A percentile compares a stretch with the other conserved stretches of the same genome.
Conservation (phyloP, 495 filamentous ascomycete genomes). For the Neurospora cerealis region DNA sequence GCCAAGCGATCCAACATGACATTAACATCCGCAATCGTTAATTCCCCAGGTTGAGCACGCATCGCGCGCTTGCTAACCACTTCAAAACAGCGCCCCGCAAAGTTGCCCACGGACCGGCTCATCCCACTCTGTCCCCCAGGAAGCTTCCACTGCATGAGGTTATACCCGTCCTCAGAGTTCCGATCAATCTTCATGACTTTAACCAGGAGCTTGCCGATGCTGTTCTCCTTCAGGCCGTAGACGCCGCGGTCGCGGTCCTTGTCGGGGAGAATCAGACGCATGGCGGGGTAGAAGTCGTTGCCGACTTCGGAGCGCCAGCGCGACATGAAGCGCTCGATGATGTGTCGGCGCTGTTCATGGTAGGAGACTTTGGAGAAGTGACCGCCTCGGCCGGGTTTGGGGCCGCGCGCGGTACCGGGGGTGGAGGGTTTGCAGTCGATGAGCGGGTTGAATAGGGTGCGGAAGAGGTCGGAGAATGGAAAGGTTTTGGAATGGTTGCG, state of each 20-base stretch:
- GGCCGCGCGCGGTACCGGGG: slow-evolving; percentile 19
- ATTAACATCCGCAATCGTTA: slow-evolving; percentile 87
- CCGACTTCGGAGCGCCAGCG: slow-evolving; percentile 84
- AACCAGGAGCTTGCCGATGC: slow-evolving; percentile 78
- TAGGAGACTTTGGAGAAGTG: slow-evolving; percentile 56
- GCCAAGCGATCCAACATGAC: slow-evolving; percentile 73
- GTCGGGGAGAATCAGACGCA: slow-evolving; percentile 85
- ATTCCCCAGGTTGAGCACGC: slow-evolving; percentile 58
- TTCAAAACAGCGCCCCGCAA: slow-evolving; percentile 78
- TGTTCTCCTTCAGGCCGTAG: slow-evolving; percentile 91
- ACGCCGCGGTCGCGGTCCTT: slow-evolving; percentile 89
- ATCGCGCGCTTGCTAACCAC: slow-evolving; percentile 78
- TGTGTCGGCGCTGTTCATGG: slow-evolving; percentile 69
- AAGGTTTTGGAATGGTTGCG: slow-evolving; percentile 68
- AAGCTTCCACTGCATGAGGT: slow-evolving; percentile 86
- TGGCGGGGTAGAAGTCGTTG: slow-evolving; percentile 84
- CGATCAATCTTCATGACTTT: slow-evolving; percentile 89
- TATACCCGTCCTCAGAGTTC: slow-evolving; percentile 78
- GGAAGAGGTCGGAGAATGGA: slow-evolving; percentile 73
- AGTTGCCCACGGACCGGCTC: slow-evolving; percentile 75
- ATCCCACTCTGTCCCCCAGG: slow-evolving; percentile 64
- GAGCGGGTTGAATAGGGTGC: slow-evolving; percentile 75
- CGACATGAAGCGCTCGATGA: slow-evolving; percentile 84
- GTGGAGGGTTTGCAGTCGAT: slow-evolving; percentile 74
- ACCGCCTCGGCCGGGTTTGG: slow-evolving; percentile 34